Base-by-base conservation (phyloP, 495 filamentous ascomycete genomes). In the Saxophila tyrrhenica region DNA sequence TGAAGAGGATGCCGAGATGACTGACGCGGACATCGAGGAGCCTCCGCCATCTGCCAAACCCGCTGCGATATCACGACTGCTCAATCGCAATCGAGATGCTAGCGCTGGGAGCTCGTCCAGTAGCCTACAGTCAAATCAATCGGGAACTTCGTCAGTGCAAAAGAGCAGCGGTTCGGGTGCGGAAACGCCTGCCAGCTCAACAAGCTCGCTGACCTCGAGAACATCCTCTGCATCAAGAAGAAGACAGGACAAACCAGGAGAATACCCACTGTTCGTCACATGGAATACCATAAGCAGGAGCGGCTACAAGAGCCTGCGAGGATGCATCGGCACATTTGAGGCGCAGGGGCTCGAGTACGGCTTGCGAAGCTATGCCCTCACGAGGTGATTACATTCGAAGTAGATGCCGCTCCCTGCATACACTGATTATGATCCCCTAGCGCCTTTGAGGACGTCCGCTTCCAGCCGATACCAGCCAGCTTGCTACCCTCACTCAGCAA, bases 241-340 rank as follows among this genome's bases (percentile, higher is more conserved):
- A 24, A 58, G 70, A 29, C 56, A 51, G 2, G 51, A 57, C 29
- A 63, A 64, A 42, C 50, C 43, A 66, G 63, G 58, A 41, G 58
- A 62, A 20, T 72, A 70, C 48, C 92, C 92, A 3, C 74, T 98
- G 15, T 98, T 98, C 66, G 86, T 98, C 15, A 97, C 92, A 0
- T 98, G 94, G 92, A 94, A 95, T 67, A 86, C 78, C 0, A 50
- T 86, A 24, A 55, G 66, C 0, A 73, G 73, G 22, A 75, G 76
- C 54, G 79, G 77, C 16, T 67, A 75, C 52, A 83, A 80, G 59
- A 79, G 76, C 32, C 76, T 98, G 16, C 85, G 92, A 45, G 92
- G 92, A 25, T 98, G 92, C 75, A 98, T 98, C 62, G 92, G 92
- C 58, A 98, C 92, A 0, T 97, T 97, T 64, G 89, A 92, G 54